Evolutionary conservation across 306 rosid genomes (phyloP).

Genomic region (Castanopsis chinensis): DNA sequence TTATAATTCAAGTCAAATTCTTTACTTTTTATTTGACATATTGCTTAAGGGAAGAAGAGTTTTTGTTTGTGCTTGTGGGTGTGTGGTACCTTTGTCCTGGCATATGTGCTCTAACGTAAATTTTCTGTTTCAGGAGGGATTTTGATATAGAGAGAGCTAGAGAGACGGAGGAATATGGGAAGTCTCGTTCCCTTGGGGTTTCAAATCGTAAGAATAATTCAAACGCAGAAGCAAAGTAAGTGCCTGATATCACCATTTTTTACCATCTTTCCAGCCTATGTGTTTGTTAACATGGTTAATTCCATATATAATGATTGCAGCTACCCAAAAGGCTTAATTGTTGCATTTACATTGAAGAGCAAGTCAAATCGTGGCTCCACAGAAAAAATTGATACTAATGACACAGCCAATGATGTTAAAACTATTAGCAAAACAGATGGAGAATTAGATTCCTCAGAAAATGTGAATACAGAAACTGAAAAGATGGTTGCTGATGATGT

Average conservation of each 20-base stretch:
- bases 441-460: conserved; percentile 24
- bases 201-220: conserved; percentile 40
- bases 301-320: conserved; percentile 42
- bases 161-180: conserved; percentile 52
- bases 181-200: conserved; percentile 30
- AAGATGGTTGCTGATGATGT: conserved; percentile 27
- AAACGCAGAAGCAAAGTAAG: conserved; percentile 52
- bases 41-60: background rate
- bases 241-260: background rate
- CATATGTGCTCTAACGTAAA: conserved; percentile 9
- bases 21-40: background rate
- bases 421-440: conserved; percentile 29
- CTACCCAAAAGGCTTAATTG: conserved; percentile 84
- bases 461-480: conserved; percentile 14
- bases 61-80: background rate
- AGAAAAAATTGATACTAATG: conserved; percentile 33
- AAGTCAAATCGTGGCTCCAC: conserved; percentile 38
- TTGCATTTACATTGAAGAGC: conserved; percentile 64
- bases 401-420: conserved; percentile 24
- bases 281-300: conserved; percentile 11
- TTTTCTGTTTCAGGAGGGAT: conserved; percentile 59
- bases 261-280: background rate
- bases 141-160: conserved; percentile 68
- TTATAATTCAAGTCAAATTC: background rate
- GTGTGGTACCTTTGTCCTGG: background rate